These are phyloP conservation scores for Crithidia expoeki DNA, from an alignment of 208 protist genomes.

Conservation along the genomic window DNA sequence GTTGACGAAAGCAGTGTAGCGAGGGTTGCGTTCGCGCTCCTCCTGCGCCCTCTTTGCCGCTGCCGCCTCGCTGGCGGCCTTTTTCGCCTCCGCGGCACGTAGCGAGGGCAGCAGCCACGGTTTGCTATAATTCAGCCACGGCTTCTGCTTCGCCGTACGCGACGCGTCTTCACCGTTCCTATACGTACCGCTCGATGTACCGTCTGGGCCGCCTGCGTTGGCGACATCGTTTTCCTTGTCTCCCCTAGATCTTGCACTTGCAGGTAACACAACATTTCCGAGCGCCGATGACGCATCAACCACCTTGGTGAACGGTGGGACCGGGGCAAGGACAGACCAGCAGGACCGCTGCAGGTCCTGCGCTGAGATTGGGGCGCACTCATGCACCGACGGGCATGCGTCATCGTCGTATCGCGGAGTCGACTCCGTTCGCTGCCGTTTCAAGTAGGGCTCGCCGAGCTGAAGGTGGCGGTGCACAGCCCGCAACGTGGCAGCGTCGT, in stretches of 20 bases:
- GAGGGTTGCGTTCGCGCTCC: conserved; percentile 28
- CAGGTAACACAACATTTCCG: not conserved
- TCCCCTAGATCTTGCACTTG: not conserved
- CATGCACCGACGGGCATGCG: conserved; percentile 13
- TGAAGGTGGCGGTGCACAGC: conserved; percentile 49
- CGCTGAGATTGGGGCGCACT: conserved; percentile 18
- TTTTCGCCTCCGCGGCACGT: conserved; percentile 44
- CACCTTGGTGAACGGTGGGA: conserved; percentile 22
- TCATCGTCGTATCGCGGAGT: not conserved
- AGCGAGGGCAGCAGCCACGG: conserved; percentile 53
- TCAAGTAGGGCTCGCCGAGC: conserved; percentile 52
- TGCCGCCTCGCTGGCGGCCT: conserved; percentile 27
- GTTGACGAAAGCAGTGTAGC: conserved; percentile 28
- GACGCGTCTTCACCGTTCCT: not conserved
- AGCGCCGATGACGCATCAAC: not conserved
- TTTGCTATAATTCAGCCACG: conserved; percentile 72
- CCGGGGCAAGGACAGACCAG: conserved; percentile 11
- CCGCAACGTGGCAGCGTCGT: conserved; percentile 57
- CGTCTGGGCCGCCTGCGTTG: too few species aligned
- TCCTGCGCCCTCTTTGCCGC: conserved; percentile 25
- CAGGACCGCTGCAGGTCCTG: conserved; percentile 23
- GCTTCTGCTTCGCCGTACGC: conserved; percentile 31
- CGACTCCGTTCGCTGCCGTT: conserved; percentile 19
- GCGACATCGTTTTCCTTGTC: not conserved
- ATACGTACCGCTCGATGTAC: too few species aligned